phyloP scores from a whole-genome alignment of 2,329 filamentous ascomycete species.

The Neopestalotiopsis sp. region DNA sequence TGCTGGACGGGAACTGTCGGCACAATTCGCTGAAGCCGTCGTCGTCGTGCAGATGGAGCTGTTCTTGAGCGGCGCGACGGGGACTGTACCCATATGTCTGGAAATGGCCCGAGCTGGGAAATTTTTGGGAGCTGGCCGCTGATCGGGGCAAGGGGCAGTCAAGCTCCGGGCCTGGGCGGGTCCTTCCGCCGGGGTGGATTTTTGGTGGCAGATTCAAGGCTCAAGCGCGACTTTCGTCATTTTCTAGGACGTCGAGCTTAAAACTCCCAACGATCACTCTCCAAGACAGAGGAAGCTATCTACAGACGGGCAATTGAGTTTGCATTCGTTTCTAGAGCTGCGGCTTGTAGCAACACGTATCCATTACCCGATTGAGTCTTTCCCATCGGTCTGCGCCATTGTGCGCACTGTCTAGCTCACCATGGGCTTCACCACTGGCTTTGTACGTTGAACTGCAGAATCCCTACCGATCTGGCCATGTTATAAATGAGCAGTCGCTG shows the following conservation, averaged over 20 bases:
- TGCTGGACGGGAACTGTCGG: not conserved
- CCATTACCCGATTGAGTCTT: conserved; percentile 30
- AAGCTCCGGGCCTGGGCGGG: conserved; percentile 9
- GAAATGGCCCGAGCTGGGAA: conserved; percentile 14
- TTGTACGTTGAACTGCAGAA: conserved; percentile 59
- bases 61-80: not conserved
- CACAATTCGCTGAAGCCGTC: not conserved
- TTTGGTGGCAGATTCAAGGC: conserved; percentile 1
- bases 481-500: not conserved
- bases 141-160: not conserved
- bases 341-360: not conserved
- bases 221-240: conserved; percentile 32
- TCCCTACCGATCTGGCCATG: not conserved
- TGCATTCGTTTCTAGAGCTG: not conserved
- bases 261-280: not conserved
- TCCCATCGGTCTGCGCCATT: conserved; percentile 27
- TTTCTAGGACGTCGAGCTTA: conserved; percentile 9
- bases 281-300: not conserved
- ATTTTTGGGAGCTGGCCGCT: conserved; percentile 14
- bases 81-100: conserved; percentile 2
- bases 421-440: conserved; percentile 78
- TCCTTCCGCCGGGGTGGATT: conserved; percentile 5
- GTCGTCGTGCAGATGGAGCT: not conserved
- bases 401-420: conserved; percentile 33
- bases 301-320: not conserved